Conservation (phyloP, 495 filamentous ascomycete genomes). For the Penicillium lividum region DNA sequence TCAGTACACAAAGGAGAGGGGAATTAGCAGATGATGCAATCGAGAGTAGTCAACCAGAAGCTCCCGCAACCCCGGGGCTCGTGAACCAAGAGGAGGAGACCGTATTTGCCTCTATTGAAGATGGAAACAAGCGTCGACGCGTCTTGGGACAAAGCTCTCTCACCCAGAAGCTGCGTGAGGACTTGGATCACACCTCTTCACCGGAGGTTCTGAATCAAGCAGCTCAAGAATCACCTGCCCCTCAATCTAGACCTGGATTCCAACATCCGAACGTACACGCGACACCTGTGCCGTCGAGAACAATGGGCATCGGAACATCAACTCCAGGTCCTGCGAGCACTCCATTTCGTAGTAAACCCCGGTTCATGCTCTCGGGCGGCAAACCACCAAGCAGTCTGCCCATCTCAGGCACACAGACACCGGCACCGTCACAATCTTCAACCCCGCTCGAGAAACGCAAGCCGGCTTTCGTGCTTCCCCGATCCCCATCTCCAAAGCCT, state of each 20-base stretch:
- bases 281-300: constrained; percentile 3
- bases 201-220: constrained; percentile 12
- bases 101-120: constrained; percentile 28
- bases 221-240: constrained; percentile 7
- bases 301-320: constrained; percentile 8
- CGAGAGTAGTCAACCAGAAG: constrained; percentile 24
- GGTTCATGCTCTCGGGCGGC: constrained; percentile 29
- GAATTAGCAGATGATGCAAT: constrained; percentile 17
- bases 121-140: constrained; percentile 33
- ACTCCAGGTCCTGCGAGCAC: constrained; percentile 27
- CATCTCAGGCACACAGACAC: constrained; percentile 17
- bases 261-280: not conserved
- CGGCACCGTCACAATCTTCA: constrained; percentile 19
- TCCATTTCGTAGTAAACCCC: constrained; percentile 29
- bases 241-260: not conserved
- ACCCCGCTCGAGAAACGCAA: constrained; percentile 28
- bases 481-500: constrained; percentile 37
- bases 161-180: constrained; percentile 3
- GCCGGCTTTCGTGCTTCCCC: constrained; percentile 42
- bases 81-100: constrained; percentile 33
- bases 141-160: constrained; percentile 6
- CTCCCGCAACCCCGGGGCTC: constrained; percentile 8
- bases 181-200: constrained; percentile 15
- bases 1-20: not conserved
- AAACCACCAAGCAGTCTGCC: constrained; percentile 24